These are phyloP conservation scores for Lipomyces orientalis DNA, from an alignment of 805 yeast genomes.

Conservation along the genomic window DNA sequence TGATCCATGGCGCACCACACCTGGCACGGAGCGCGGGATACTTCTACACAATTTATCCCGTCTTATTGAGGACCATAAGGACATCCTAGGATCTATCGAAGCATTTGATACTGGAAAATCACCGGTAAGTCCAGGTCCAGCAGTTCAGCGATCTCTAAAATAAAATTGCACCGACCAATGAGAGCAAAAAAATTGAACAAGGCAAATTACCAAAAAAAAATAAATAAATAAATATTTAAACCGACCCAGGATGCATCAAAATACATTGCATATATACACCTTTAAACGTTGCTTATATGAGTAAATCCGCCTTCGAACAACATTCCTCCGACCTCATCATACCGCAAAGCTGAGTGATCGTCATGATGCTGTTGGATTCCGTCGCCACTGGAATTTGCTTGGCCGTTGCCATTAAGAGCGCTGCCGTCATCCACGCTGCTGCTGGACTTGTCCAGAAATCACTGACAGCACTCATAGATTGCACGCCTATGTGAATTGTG, in stretches of 20 bases:
- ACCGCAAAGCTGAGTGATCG: slow-evolving; percentile 5
- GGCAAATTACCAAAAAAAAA: not conserved
- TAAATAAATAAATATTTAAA: too few relatives aligned
- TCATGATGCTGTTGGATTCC: not conserved
- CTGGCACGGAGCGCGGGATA: slow-evolving; percentile 25
- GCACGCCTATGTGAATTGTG: slow-evolving; percentile 6
- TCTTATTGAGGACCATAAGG: slow-evolving; percentile 14
- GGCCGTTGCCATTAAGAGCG: slow-evolving; percentile 3
- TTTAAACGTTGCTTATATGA: slow-evolving; percentile 6
- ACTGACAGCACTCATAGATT: not conserved
- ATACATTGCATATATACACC: not conserved
- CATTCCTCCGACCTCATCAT: slow-evolving; percentile 11
- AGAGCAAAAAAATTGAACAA: too few relatives aligned
- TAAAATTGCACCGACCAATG: not conserved
- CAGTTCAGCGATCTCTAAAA: not conserved
- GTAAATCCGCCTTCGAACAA: slow-evolving; percentile 13
- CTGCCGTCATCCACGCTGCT: slow-evolving; percentile 21
- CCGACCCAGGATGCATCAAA: not conserved
- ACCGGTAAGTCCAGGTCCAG: slow-evolving; percentile 13
- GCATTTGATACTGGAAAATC: slow-evolving; percentile 31
- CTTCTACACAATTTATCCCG: slow-evolving; percentile 13
- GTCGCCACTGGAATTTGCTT: not conserved
- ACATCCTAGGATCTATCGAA: slow-evolving; percentile 21
- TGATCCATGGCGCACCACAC: slow-evolving; percentile 14
- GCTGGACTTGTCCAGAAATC: slow-evolving; percentile 27